Percentiles rank a stretch among this genome's conserved stretches.
These are phyloP conservation scores for Solanum hybrid DNA, from an alignment of 305 asterid genomes.

Conservation along the genomic window DNA sequence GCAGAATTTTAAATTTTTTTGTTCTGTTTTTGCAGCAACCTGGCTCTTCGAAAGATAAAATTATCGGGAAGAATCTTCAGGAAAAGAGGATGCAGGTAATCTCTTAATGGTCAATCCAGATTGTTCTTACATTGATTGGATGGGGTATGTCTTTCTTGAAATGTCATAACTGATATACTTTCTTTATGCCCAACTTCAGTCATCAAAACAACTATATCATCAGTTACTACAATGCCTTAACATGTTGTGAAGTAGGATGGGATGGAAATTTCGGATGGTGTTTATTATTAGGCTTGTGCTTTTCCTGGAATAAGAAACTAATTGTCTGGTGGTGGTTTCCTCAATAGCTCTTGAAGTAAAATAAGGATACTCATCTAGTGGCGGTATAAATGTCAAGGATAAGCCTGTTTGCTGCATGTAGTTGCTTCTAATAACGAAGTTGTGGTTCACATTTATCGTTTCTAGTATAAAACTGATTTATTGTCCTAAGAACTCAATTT, in stretches of 20 bases:
- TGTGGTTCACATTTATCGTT: neutral
- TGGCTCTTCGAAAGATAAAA: conserved; percentile 53
- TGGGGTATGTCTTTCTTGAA: neutral
- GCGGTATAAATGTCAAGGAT: neutral
- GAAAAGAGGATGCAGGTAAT: conserved; percentile 66
- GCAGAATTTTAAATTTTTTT: neutral
- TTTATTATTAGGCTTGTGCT: neutral
- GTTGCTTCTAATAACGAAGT: neutral
- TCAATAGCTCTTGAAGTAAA: neutral
- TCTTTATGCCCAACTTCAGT: neutral
- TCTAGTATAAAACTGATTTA: neutral
- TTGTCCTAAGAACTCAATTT: neutral
- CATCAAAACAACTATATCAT: neutral
- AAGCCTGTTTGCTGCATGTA: neutral
- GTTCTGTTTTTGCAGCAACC: conserved; percentile 52
- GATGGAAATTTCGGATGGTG: neutral
- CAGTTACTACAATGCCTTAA: neutral
- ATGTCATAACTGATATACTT: neutral
- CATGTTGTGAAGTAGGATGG: neutral
- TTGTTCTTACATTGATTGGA: neutral
- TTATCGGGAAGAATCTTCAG: conserved; percentile 35
- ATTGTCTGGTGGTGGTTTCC: neutral
- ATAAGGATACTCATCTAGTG: neutral
- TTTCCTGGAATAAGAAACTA: neutral
- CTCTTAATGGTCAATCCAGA: neutral